Evolutionary conservation across 805 yeast species (phyloP).

Genomic region (Saccharomycopsis sp.): DNA sequence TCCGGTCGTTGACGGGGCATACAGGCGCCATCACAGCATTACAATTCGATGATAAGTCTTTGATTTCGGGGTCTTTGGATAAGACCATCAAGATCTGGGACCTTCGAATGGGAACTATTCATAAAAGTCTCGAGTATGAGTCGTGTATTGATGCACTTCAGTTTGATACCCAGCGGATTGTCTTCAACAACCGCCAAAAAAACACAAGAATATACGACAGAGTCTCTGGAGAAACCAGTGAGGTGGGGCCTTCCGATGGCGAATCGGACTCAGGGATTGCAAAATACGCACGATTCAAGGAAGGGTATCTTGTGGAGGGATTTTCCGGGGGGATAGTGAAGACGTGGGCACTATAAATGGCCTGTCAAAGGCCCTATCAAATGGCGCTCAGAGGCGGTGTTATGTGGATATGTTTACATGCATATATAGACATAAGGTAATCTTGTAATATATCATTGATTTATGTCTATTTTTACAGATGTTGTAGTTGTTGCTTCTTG

Average conservation of each 20-base stretch:
- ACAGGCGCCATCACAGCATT: slow-evolving; percentile 61
- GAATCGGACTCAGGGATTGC: slow-evolving; percentile 30
- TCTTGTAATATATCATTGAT: background rate
- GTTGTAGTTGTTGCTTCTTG: too few species aligned
- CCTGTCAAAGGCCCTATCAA: background rate
- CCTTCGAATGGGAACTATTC: slow-evolving; percentile 55
- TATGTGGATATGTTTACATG: too few species aligned
- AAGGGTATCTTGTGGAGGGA: slow-evolving; percentile 65
- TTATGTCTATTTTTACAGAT: too few species aligned
- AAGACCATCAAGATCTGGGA: slow-evolving; percentile 68
- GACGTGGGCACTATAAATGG: slow-evolving; percentile 49
- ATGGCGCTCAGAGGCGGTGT: too few species aligned
- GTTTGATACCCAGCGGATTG: slow-evolving; percentile 53
- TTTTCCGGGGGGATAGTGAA: slow-evolving; percentile 53
- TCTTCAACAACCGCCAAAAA: slow-evolving; percentile 39
- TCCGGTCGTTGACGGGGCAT: slow-evolving; percentile 57
- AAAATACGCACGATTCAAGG: slow-evolving; percentile 43
- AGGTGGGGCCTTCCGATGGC: slow-evolving; percentile 36
- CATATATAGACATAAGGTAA: background rate
- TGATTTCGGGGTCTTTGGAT: slow-evolving; percentile 60
- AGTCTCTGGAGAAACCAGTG: slow-evolving; percentile 41
- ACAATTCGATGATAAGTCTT: slow-evolving; percentile 60
- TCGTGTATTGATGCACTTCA: slow-evolving; percentile 48
- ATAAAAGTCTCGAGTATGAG: slow-evolving; percentile 57
- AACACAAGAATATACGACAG: slow-evolving; percentile 55